These are phyloP conservation scores for Trichoderma gamsii DNA, from an alignment of 495 filamentous ascomycete species.

Conservation along the genomic window DNA sequence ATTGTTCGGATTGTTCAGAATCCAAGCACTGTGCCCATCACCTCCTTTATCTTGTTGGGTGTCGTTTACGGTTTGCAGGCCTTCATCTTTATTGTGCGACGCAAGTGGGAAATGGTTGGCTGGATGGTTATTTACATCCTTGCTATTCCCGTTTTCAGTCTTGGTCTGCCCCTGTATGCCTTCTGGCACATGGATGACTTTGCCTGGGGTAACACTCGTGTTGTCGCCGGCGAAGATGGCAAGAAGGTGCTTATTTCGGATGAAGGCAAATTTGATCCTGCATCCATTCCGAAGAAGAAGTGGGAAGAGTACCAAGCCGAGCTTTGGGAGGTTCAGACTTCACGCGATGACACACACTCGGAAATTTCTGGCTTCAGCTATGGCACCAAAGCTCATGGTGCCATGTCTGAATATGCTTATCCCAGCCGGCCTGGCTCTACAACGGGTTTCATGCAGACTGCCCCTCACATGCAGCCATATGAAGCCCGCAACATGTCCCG, in stretches of 20 bases:
- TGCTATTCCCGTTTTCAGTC: conserved; percentile 86
- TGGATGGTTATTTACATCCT: conserved; percentile 98
- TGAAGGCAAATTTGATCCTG: conserved; percentile 96
- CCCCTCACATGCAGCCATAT: conserved; percentile 27
- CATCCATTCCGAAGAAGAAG: conserved; percentile 88
- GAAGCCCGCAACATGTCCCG: conserved; percentile 46
- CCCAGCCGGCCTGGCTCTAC: conserved; percentile 70
- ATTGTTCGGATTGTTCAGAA: conserved; percentile 63
- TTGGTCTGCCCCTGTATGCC: conserved; percentile 84
- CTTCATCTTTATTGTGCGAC: conserved; percentile 89
- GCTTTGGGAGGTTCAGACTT: conserved; percentile 89
- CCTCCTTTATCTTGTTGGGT: conserved; percentile 80
- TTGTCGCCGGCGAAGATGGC: conserved; percentile 94
- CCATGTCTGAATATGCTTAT: conserved; percentile 57
- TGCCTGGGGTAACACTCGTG: conserved; percentile 92
- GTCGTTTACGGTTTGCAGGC: conserved; percentile 96
- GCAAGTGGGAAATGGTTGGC: conserved; percentile 98
- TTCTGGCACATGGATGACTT: conserved; percentile 99
- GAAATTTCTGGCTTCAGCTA: conserved; percentile 89
- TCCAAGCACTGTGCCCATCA: conserved; percentile 63
- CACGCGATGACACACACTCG: conserved; percentile 74
- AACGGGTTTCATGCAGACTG: conserved; percentile 44
- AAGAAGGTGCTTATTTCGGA: conserved; percentile 90
- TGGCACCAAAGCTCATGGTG: conserved; percentile 63
- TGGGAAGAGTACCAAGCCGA: conserved; percentile 99